Evolutionary conservation across 2,329 filamentous ascomycete genomes (phyloP), one percentile per base, ranked within the genome.

Genomic region (Aspergillus fijiensis): DNA sequence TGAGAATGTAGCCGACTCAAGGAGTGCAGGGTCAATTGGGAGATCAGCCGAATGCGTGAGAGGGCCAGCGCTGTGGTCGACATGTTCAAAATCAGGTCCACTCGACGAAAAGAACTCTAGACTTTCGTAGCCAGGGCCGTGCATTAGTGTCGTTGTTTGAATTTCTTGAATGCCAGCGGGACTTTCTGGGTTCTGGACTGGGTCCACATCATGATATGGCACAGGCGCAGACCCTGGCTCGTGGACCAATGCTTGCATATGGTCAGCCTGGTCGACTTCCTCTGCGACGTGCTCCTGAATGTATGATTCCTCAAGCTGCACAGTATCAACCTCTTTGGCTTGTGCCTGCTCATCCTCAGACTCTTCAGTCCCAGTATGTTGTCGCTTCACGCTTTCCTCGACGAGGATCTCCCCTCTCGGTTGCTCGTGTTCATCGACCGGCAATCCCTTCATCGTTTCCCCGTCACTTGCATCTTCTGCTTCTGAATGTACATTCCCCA

Each of bases 41-140:
- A 52, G 16, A 23, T 58, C 56, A 21, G 31, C 33, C 11, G 14
- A 14, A 16, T 50, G 49, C 23, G 55, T 54, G 2, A n/a, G 5
- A 25, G 42, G 4, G 14, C 33, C 54, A 19, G 49, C 49, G 33
- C n/a, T 39, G n/a, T 48, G 16, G 51, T 60, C 42, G 39, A 63
- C 49, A 31, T 62, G 61, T 23, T 52, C 58, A 10, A 57, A 53
- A n/a, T 59, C 49, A 19, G 60, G 59, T 25, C 64, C 61, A 5
- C 54, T 54, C 11, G 63, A 59, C 5, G 65, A 62, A 9, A 64
- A 57, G 10, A 66, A 61, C 31, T 62, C 61, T 19, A 52, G 33
- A 45, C 62, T 65, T n/a, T 67, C 61, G n/a, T 63, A 53, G n/a
- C 62, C 56, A 55, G 51, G 49, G 6, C 61, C 64, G 47, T 62